These are phyloP conservation scores for Botryosphaeria dothidea DNA, from an alignment of 2,329 filamentous ascomycete species.

Conservation along the genomic window DNA sequence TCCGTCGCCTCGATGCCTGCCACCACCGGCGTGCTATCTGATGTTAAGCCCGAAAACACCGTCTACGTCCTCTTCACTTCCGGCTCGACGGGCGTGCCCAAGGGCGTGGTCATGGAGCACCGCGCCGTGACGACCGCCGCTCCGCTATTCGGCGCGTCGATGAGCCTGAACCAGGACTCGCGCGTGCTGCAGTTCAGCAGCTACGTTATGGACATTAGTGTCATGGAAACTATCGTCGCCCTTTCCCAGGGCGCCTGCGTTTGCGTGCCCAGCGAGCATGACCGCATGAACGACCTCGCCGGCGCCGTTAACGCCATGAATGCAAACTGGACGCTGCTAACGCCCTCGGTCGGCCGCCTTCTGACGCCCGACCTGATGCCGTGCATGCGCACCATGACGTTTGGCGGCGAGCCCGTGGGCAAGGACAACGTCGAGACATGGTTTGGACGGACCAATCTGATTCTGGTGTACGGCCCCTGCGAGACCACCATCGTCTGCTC, in stretches of 20 bases:
- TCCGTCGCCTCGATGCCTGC: background rate
- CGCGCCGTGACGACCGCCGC: slow-evolving; percentile 29
- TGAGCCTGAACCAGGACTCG: slow-evolving; percentile 25
- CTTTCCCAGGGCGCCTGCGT: slow-evolving; percentile 60
- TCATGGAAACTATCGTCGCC: slow-evolving; percentile 57
- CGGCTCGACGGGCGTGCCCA: background rate
- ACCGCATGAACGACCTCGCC: slow-evolving; percentile 44
- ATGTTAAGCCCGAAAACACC: background rate
- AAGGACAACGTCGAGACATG: background rate
- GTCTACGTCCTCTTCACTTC: background rate
- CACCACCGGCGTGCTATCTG: background rate
- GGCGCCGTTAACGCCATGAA: slow-evolving; percentile 54
- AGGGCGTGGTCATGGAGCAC: slow-evolving; percentile 27
- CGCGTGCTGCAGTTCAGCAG: slow-evolving; percentile 52
- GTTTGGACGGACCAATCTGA: background rate
- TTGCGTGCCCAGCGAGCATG: slow-evolving; percentile 56
- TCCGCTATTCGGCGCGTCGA: slow-evolving; percentile 31
- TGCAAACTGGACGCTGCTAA: slow-evolving; percentile 57
- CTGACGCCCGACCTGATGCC: background rate
- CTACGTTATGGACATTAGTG: slow-evolving; percentile 55
- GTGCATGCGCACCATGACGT: background rate
- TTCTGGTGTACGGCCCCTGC: background rate
- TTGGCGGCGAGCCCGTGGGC: background rate
- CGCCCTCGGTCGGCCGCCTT: slow-evolving; percentile 45
- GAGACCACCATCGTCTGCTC: background rate